phyloP scores from a whole-genome alignment of 805 yeast genomes.

The Isabelozyma pseudorhagii region DNA sequence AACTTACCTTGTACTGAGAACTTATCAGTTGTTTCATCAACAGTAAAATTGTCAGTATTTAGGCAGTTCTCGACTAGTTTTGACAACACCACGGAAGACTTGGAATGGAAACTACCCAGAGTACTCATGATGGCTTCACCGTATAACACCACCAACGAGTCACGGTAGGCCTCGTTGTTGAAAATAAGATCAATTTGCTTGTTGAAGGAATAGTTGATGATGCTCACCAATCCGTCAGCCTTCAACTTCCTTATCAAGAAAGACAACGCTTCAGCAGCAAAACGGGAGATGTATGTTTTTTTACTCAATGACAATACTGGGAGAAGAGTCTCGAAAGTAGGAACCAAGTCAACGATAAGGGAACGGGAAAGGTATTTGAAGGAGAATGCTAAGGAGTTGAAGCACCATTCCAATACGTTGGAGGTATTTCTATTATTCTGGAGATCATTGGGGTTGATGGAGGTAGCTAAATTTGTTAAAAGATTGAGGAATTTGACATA shows the following conservation, averaged over 20 bases:
- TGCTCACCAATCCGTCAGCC: constrained; percentile 39
- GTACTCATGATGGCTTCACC: constrained; percentile 76
- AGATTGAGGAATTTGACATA: constrained; percentile 52
- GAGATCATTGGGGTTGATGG: constrained; percentile 41
- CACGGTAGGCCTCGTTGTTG: constrained; percentile 48
- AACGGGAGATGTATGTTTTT: constrained; percentile 68
- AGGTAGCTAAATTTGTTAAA: constrained; percentile 46
- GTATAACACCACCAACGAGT: constrained; percentile 57
- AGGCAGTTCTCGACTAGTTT: constrained; percentile 38
- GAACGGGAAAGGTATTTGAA: constrained; percentile 80
- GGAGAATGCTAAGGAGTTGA: constrained; percentile 79
- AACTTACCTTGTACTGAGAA: constrained; percentile 14
- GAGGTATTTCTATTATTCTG: constrained; percentile 55
- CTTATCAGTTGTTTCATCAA: not conserved
- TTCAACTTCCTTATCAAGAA: constrained; percentile 72
- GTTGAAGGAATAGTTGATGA: constrained; percentile 44
- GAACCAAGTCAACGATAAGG: constrained; percentile 58
- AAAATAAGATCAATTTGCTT: constrained; percentile 27
- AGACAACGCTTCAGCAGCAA: constrained; percentile 88
- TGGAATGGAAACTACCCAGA: constrained; percentile 71
- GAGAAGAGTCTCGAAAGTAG: constrained; percentile 63
- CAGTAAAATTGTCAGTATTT: constrained; percentile 1
- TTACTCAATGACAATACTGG: constrained; percentile 59
- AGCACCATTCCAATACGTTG: constrained; percentile 73
- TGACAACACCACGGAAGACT: constrained; percentile 49